phyloP scores from a whole-genome alignment of 345 rosid genomes.

The Acer saccharum region DNA sequence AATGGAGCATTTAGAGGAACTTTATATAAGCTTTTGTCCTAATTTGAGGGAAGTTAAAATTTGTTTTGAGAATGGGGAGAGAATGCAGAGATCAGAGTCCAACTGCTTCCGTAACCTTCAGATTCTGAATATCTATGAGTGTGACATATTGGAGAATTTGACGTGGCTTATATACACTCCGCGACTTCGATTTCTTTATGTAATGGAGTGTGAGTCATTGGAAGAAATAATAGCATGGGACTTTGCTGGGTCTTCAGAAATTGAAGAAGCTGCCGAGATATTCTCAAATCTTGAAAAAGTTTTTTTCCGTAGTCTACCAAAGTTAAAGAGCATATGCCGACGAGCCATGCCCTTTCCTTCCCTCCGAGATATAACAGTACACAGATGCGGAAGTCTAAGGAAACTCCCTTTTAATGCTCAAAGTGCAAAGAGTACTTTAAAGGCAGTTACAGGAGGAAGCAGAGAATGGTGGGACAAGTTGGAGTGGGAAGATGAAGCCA shows the following conservation, averaged over 20 bases:
- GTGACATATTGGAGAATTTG: not conserved
- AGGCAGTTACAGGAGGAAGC: not conserved
- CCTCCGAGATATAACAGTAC: rapidly evolving
- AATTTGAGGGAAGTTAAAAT: not conserved
- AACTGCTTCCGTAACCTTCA: not conserved
- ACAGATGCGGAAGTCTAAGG: not conserved
- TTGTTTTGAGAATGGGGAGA: not conserved
- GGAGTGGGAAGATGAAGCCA: not conserved
- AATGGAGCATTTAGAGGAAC: not conserved
- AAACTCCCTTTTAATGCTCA: not conserved
- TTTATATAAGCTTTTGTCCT: rapidly evolving
- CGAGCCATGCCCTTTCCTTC: no score
- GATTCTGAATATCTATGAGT: rapidly evolving
- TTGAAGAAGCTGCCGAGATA: no score
- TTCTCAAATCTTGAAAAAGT: no score
- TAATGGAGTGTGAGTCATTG: no score
- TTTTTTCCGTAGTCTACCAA: no score
- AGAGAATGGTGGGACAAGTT: not conserved
- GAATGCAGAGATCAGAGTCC: not conserved
- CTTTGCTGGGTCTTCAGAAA: no score
- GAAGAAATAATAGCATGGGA: no score
- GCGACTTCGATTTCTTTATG: not conserved
- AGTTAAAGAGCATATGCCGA: no score
- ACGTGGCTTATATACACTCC: not conserved
- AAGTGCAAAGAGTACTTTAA: not conserved